Evolutionary conservation across 73 alveolate species (phyloP), one percentile per base, ranked within the genome.

Genomic region (Diophrys appendiculata): DNA sequence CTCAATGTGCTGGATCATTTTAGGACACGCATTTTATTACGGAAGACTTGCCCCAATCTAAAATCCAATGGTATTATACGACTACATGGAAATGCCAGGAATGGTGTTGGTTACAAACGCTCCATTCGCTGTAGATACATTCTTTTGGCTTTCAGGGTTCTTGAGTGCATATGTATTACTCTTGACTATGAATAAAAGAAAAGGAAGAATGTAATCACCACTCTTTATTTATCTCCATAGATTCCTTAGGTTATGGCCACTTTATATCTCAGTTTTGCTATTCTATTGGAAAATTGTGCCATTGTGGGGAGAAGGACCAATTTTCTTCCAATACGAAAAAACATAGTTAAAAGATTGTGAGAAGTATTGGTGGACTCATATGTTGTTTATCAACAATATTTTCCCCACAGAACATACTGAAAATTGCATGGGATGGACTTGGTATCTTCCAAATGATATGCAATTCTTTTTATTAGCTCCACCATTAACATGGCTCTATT

Each of bases 311-410:
- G 54, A 14, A 23, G 76, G 76, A 8, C 76, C 76, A 5, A 68
- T 68, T 26, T 60, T n/a, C 72, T 60, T 14, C 27, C 72, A 60
- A 60, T 26, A 60, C 27, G 5, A 26, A 26, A 3, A 60, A 11
- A 8, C 13, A 11, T 60, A 60, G 25, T 25, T 54, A 25, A 55
- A 34, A 23, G 35, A 73, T 29, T 88, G 95, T 82, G 32, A 69
- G 33, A 31, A 54, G 2, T 69, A 77, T 76, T 88, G 95, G 95
- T 88, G 91, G 91, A 32, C 89, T 0, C 74, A 88, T 67, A 24
- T 78, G 0, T 34, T 88, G 8, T 88, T 77, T 32, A 77, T 88
- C 82, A 83, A 77, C 67, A 88, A 88, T 79, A 33, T 88, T 72
- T 83, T 55, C 77, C 96, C 96, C 8, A 72, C 68, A 32, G 75